These are phyloP conservation scores for Phytopythium vexans DNA, from an alignment of 352 stramenopile species.

Conservation along the genomic window DNA sequence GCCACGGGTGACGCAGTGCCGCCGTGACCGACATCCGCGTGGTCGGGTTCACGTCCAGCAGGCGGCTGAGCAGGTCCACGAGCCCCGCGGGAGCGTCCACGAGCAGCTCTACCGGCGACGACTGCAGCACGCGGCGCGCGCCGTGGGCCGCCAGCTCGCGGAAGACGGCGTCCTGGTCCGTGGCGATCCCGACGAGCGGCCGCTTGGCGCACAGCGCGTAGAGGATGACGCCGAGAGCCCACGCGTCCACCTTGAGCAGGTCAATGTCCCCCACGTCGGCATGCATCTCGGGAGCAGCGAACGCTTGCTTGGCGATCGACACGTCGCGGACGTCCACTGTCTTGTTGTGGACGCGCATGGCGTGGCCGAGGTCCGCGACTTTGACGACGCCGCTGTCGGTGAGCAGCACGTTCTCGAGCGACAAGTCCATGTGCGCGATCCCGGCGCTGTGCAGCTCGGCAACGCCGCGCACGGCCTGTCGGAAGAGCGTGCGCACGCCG, in stretches of 20 bases:
- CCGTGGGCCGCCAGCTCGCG: constrained; percentile 28
- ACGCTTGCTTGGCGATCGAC: constrained; percentile 55
- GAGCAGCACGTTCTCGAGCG: constrained; percentile 94
- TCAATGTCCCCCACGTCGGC: constrained; percentile 15
- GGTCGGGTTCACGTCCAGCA: constrained; percentile 46
- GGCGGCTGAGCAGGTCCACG: constrained; percentile 36
- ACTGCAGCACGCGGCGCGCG: constrained; percentile 20
- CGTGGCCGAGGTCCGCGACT: constrained; percentile 91
- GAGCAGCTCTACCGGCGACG: constrained; percentile 9
- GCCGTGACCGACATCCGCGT: constrained; percentile 44
- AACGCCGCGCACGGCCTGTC: constrained; percentile 83
- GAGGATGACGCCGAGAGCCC: constrained; percentile 70
- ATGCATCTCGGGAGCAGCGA: constrained; percentile 62
- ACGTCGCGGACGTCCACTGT: constrained; percentile 11
- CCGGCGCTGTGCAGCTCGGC: constrained; percentile 78
- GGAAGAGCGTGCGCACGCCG: constrained; percentile 37
- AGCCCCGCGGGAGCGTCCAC: constrained; percentile 23
- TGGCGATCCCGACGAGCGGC: constrained; percentile 43
- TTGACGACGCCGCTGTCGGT: constrained; percentile 72
- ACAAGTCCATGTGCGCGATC: constrained; percentile 93
- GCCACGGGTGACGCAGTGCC: constrained; percentile 56
- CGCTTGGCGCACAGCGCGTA: constrained; percentile 65
- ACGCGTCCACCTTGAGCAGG: constrained; percentile 63
- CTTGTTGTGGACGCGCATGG: constrained; percentile 27
- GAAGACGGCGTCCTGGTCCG: constrained; percentile 53